A percentile compares a stretch with the other conserved stretches of the same genome.
Evolutionary conservation across 257 asterid genomes (phyloP).

Genomic region (Ophiorrhiza pumila): DNA sequence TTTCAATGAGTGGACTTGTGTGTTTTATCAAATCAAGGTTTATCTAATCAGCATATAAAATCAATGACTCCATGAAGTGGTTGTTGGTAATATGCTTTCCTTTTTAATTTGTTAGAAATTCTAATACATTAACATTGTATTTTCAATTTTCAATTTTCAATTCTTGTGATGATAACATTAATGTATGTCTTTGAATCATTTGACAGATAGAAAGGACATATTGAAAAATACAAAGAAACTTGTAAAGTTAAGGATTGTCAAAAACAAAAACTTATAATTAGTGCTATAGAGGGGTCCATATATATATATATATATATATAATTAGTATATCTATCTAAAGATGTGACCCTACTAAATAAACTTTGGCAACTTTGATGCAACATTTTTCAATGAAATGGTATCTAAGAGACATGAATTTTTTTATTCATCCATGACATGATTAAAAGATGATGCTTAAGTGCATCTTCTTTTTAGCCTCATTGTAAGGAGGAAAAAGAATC

Average conservation of each 20-base stretch:
- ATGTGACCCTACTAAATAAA: slow-evolving; percentile 29
- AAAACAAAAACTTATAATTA: slow-evolving; percentile 23
- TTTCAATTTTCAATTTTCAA: neutral
- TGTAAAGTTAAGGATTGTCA: slow-evolving; percentile 28
- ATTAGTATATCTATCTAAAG: too few species aligned
- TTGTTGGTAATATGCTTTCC: slow-evolving; percentile 19
- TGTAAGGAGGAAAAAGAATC: slow-evolving; percentile 28
- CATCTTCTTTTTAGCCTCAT: slow-evolving; percentile 31
- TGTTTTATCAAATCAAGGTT: slow-evolving; percentile 25
- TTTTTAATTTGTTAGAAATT: slow-evolving; percentile 12
- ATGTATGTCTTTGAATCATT: slow-evolving; percentile 19
- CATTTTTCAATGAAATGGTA: slow-evolving; percentile 28
- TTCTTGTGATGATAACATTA: neutral
- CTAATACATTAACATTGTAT: neutral
- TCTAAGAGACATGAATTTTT: slow-evolving; percentile 17
- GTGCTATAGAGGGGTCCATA: too few species aligned
- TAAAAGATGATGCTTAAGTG: slow-evolving; percentile 23
- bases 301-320: too few species aligned
- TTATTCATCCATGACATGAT: slow-evolving; percentile 35
- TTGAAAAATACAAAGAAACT: slow-evolving; percentile 24
- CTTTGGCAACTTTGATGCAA: slow-evolving; percentile 41
- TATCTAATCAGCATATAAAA: slow-evolving; percentile 27
- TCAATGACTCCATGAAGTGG: slow-evolving; percentile 24
- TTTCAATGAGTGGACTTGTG: slow-evolving; percentile 15
- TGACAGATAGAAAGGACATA: slow-evolving; percentile 17